Base-by-base conservation (phyloP, 352 stramenopile genomes). In the Peronospora belbahrii region DNA sequence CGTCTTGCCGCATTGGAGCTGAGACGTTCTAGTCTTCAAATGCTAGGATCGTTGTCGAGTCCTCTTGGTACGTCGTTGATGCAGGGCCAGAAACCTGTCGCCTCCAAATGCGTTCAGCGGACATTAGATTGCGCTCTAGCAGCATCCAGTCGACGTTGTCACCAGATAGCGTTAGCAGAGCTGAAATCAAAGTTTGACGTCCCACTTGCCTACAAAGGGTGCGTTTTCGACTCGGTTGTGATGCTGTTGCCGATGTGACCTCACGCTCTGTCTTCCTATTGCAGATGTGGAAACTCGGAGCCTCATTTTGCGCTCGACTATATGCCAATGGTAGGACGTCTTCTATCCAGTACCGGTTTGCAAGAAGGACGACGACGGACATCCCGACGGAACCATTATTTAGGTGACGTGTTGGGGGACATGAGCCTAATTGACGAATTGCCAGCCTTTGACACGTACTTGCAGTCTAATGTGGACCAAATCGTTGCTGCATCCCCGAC, bases 321-420 rank as follows among this genome's bases (percentile, higher is more conserved):
- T 56, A 62, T 88, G 53, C 76, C 79, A 9, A 74, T 87, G 68
- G 44, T 91, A 31, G 62, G 66, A 33, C 66, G 64, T 19, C 58
- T 91, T 39, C 35, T 74, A 6, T 67, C 59, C 34, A 83, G 61
- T 36, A 67, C 66, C 3, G 65, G 59, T 3, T 47, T 72, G 33
- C 67, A 85, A 48, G 67, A 81, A 63, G 70, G 67, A 33, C 67
- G 77, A 3, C 76, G 79, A 35, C 74, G 76, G 22, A 44, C 70
- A 37, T 88, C 74, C 9, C 59, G 80, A 24, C 77, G 80, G 32
- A 80, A 85, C 48, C 74, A 88, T 46, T 88, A 92, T 62, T 67
- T 92, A 44, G 55, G 71, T 39, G 75, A 83, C 20, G 65, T 92
- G 50, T 58, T 92, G 32, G 43, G 65, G 6, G 80, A 92, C 59